Conservation (phyloP, 2,329 filamentous ascomycete species). For the Penicillium sclerotigenum region DNA sequence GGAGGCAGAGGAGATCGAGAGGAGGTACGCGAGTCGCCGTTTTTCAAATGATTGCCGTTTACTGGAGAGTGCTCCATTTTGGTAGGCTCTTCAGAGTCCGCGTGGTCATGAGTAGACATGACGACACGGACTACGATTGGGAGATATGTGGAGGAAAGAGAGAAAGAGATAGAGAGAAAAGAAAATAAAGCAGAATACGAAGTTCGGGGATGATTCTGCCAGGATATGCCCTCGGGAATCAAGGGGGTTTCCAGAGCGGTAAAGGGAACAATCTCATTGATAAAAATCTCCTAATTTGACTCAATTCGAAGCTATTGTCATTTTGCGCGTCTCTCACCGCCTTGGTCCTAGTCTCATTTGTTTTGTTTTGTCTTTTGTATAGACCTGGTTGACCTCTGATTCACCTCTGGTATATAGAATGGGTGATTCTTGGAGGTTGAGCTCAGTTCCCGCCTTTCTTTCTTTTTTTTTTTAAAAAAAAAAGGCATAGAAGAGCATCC, state of each 20-base stretch:
- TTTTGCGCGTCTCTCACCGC: slow-evolving; percentile 9
- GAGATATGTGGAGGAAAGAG: neutral
- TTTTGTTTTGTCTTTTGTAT: neutral
- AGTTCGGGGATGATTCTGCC: slow-evolving; percentile 7
- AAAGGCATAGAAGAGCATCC: neutral
- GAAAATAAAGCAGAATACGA: slow-evolving; percentile 1
- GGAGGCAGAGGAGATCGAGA: slow-evolving; percentile 11
- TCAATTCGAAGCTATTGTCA: slow-evolving; percentile 11
- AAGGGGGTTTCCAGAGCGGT: slow-evolving; percentile 8
- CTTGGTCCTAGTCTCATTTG: neutral
- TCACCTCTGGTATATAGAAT: neutral
- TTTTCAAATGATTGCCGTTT: slow-evolving; percentile 25
- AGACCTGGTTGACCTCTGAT: neutral
- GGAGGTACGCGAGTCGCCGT: slow-evolving; percentile 18
- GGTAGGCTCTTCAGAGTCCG: slow-evolving; percentile 36
- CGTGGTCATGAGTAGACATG: slow-evolving; percentile 44
- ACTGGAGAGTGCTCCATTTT: slow-evolving; percentile 23
- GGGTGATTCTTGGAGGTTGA: neutral
- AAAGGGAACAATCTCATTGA: slow-evolving; percentile 8
- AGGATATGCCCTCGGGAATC: neutral
- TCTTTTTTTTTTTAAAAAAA: too few species aligned
- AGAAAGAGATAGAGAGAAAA: neutral
- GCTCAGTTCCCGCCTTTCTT: neutral
- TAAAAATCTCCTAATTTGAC: slow-evolving; percentile 9
- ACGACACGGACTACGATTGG: slow-evolving; percentile 34